Base-by-base conservation (phyloP, 768 basidiomycete species). In the Amanita molliuscula region DNA sequence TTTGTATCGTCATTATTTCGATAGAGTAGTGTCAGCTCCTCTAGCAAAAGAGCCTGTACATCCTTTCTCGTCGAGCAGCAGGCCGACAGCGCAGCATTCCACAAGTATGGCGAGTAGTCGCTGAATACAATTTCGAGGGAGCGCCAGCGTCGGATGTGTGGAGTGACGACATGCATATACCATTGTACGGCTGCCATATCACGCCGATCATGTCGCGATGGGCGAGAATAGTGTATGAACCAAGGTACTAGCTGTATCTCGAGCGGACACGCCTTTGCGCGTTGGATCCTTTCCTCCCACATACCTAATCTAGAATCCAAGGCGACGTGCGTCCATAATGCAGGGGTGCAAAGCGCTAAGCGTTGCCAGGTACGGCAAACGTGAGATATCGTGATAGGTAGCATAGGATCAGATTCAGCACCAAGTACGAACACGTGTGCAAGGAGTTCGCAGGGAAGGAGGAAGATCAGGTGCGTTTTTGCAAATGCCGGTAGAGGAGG, bases 1-100 rank as follows among this genome's bases (percentile, higher is more conserved):
- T 79, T 79, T n/a, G 74, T 67, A 57, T 85, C 82, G 53, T 86
- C 83, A 56, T 86, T 88, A 35, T 65, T 66, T 25, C 78, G 76
- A 59, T 82, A 80, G 15, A 77, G 62, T 18, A 88, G 70, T 7
- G 68, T 69, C 18, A 88, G 63, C 11, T 78, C 75, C 54, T 79
- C 76, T 44, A 87, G 65, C 45, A 59, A 46, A 10, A 61, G 65
- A 0, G 72, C 79, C 43, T 68, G 63, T 6, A 65, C 59, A 21
- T 67, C 51, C 44, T 57, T 53, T 20, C 54, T 57, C 20, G 64
- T 62, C 7, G 65, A 67, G 57, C 76, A 81, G 52, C 73, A 73
- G 20, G 67, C 71, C 3, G 79, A 78, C 35, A 86, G 68, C 18
- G 81, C 73, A 10, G 80, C 77, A 46, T 80, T 82, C 78, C 79